Conservation (phyloP, 208 protist genomes). For the Acanthamoeba healyi region DNA sequence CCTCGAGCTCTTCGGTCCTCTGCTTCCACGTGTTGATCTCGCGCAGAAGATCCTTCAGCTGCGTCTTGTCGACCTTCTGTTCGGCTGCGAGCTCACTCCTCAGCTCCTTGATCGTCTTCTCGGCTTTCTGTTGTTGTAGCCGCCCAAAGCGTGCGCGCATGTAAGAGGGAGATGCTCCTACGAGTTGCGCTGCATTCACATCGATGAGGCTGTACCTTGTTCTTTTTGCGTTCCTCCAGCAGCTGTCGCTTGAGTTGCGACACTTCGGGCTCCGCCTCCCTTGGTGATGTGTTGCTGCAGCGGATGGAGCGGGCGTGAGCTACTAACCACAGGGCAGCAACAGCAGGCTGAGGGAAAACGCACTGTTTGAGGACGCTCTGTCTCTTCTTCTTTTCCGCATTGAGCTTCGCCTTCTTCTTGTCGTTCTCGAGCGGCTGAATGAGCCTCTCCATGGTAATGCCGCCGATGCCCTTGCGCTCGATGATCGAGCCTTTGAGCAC, state of each 20-base stretch:
- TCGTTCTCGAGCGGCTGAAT: background rate
- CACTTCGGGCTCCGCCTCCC: background rate
- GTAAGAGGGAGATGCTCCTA: too few relatives aligned
- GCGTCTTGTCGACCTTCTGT: slow-evolving; percentile 29
- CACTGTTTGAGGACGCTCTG: background rate
- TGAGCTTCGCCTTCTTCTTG: slow-evolving; percentile 12
- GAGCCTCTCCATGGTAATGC: background rate
- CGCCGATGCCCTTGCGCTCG: background rate
- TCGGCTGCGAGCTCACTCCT: background rate
- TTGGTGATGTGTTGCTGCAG: background rate
- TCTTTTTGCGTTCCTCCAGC: background rate
- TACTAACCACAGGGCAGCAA: background rate
- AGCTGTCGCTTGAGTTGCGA: slow-evolving; percentile 7
- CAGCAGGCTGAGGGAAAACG: background rate
- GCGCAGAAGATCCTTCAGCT: background rate
- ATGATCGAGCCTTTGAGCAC: background rate
- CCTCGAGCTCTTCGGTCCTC: slow-evolving; percentile 60
- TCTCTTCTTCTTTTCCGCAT: background rate
- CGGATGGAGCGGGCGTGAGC: background rate
- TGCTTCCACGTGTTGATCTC: slow-evolving; percentile 50
- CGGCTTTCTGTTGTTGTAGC: slow-evolving; percentile 15
- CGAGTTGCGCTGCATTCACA: too few relatives aligned
- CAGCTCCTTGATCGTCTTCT: slow-evolving; percentile 55
- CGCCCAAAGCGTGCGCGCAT: too few relatives aligned
- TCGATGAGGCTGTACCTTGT: background rate